phyloP scores from a whole-genome alignment of 371 early-diverging fungal species.

The Zopfochytrium polystomum region DNA sequence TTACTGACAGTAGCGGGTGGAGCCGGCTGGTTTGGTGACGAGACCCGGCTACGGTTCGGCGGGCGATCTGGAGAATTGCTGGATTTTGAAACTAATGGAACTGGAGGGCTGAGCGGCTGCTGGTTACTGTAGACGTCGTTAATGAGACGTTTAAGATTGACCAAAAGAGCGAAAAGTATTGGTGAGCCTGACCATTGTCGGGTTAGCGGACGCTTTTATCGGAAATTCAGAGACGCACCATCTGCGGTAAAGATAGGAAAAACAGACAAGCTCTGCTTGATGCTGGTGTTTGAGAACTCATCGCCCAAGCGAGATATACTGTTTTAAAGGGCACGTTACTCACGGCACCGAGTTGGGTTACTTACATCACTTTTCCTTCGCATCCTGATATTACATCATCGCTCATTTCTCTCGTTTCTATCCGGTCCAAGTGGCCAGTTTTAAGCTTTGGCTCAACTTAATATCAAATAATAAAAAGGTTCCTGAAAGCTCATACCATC shows the following conservation, averaged over 20 bases:
- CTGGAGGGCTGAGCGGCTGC: conserved; percentile 26
- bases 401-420: conserved; percentile 55
- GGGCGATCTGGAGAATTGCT: too few relatives aligned
- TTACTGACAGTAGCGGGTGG: background rate
- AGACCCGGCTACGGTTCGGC: background rate
- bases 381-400: conserved; percentile 60
- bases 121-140: conserved; percentile 36
- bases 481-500: conserved; percentile 57
- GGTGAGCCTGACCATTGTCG: conserved; percentile 23
- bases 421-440: conserved; percentile 70
- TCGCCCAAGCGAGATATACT: conserved; percentile 1
- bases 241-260: conserved; percentile 16
- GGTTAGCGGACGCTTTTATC: too few relatives aligned
- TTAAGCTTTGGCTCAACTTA: conserved; percentile 53
- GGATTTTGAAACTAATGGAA: too few relatives aligned
- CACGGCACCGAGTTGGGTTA: too few relatives aligned
- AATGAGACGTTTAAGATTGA: conserved; percentile 46
- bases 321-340: background rate
- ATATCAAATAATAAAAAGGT: background rate
- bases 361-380: conserved; percentile 25
- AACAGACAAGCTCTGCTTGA: conserved; percentile 21
- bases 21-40: too few relatives aligned
- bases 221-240: background rate
- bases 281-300: conserved; percentile 20
- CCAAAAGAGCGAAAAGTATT: conserved; percentile 24